Evolutionary conservation across 179 eudicot species (phyloP).

Genomic region (Silene coronaria): DNA sequence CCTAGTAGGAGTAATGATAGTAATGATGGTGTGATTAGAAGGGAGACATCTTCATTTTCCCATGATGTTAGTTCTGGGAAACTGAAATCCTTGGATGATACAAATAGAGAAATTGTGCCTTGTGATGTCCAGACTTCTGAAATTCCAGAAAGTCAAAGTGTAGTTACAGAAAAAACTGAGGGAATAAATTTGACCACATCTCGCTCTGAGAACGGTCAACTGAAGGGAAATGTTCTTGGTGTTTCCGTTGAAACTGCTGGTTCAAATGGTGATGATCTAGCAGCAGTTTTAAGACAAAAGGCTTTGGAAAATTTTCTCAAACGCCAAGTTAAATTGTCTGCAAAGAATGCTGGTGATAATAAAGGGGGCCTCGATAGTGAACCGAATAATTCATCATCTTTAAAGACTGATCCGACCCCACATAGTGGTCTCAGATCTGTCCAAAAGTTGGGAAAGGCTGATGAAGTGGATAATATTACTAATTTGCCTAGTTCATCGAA

Average conservation of each 20-base stretch:
- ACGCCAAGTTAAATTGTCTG: conserved; percentile 37
- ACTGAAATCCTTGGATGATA: conserved; percentile 24
- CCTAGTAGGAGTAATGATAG: conserved; percentile 67
- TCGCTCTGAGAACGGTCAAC: conserved; percentile 3
- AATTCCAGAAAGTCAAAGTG: conserved; percentile 8
- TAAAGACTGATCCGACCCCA: conserved; percentile 16
- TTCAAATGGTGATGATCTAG: conserved; percentile 47
- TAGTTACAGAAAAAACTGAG: conserved; percentile 18
- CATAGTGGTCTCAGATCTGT: conserved; percentile 16
- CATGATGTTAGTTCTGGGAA: conserved; percentile 26
- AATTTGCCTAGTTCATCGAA: conserved; percentile 19
- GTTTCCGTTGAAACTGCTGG: conserved; percentile 24
- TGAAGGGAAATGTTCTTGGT: conserved; percentile 22
- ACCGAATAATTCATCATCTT: conserved; percentile 24
- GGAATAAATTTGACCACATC: conserved; percentile 13
- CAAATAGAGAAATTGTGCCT: conserved; percentile 23
- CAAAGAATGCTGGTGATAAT: conserved; percentile 22
- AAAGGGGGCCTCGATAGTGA: conserved; percentile 22
- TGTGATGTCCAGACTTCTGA: conserved; percentile 23
- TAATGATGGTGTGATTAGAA: conserved; percentile 39
- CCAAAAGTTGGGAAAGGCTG: conserved; percentile 19
- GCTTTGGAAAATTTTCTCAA: conserved; percentile 83
- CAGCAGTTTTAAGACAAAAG: conserved; percentile 57
- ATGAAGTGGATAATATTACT: conserved; percentile 17
- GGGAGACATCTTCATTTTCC: conserved; percentile 24